Evolutionary conservation across 2,329 filamentous ascomycete genomes (phyloP), one percentile per base, ranked within the genome.

Genomic region (Ilyonectria destructans): DNA sequence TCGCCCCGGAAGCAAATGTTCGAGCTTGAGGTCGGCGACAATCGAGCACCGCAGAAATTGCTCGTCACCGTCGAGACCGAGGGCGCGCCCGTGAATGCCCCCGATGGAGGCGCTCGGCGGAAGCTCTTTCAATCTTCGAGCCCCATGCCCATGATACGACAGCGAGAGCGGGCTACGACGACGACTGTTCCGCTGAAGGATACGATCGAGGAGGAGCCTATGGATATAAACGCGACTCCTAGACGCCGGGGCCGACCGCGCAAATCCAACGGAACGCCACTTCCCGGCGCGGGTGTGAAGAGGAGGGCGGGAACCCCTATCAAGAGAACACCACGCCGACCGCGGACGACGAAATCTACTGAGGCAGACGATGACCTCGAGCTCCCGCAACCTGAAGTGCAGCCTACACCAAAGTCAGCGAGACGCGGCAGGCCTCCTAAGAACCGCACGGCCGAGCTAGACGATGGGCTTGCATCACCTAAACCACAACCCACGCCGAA

Each of bases 1-100:
- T 89, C 88, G 48, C 87, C 88, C 45, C 81, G 86, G 56, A 89
- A 88, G 79, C 87, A 85, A 74, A 88, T 82, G 51, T 89, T 89
- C 69, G 85, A 88, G 77, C 83, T 89, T 37, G 86, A 89, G 69
- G 86, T 88, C 29, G 87, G 87, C 54, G 80, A 86, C 71, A 81
- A 82, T 43, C 77, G 76, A 52, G 83, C 86, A 54, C 86, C 87
- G 3, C 86, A 89, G 76, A 84, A 82, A 65, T 81, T 90, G 49
- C 80, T 83, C 51, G 87, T 89, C 59, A 89, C 88, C 10, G 86
- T 89, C 59, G 87, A 90, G 76, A 85, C 87, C 2, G 84, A 85
- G 1, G 73, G 80, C 58, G 75, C 80, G 63, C 79, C 80, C 55
- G 72, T 79, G 60, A 80, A 81, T 46, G 69, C 79, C 74, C 70